Conservation (phyloP, 176 grass and related monocot genomes). For the Stipa capillata region DNA sequence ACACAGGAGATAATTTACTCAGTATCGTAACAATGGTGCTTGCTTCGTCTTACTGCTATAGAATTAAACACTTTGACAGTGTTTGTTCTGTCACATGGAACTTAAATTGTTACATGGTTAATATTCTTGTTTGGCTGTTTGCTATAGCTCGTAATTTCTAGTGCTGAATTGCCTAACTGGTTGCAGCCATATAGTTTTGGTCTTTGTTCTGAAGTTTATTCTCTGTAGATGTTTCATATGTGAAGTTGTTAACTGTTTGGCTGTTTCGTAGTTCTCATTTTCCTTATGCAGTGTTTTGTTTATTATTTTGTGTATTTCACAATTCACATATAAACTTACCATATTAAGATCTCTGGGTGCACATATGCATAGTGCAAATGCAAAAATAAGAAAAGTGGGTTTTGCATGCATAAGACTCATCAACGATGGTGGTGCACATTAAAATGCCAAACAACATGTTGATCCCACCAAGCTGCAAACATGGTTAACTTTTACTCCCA, state of each 20-base stretch:
- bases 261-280: slow-evolving; percentile 3
- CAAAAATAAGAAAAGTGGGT: neutral
- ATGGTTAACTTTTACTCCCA: neutral
- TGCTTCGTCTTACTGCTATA: slow-evolving; percentile 5
- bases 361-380: neutral
- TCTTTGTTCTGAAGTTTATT: neutral
- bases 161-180: neutral
- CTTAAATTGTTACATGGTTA: neutral
- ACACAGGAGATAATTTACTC: neutral
- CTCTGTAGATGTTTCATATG: neutral
- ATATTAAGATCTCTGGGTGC: neutral
- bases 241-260: neutral
- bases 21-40: neutral
- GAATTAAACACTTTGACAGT: neutral
- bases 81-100: neutral
- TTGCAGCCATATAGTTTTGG: neutral
- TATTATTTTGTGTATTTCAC: neutral
- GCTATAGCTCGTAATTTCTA: neutral
- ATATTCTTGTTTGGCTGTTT: neutral
- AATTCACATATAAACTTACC: slow-evolving; percentile 4
- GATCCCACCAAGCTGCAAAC: neutral
- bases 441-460: neutral
- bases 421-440: neutral
- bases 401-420: neutral
- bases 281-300: neutral